Conservation (phyloP, 2,329 filamentous ascomycete genomes). For the Fusarium nodosum region DNA sequence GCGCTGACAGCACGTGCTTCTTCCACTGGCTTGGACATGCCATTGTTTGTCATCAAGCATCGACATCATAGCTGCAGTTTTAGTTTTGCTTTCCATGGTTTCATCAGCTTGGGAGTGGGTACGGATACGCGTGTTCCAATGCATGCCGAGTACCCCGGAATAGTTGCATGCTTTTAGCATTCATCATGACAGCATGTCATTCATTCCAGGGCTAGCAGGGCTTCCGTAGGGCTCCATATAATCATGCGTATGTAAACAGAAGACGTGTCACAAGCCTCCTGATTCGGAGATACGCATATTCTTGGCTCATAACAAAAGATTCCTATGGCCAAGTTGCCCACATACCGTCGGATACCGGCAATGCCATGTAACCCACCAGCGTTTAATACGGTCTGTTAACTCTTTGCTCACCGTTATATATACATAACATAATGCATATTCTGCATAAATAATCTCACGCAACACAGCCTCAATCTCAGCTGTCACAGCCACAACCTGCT, state of each 20-base stretch:
- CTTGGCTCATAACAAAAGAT: constrained; percentile 8
- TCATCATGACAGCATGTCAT: constrained; percentile 18
- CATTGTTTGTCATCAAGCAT: constrained; percentile 7
- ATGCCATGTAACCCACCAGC: neutral
- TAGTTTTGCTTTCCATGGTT: constrained; percentile 7
- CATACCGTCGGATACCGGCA: constrained; percentile 7
- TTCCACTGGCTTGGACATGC: constrained; percentile 18
- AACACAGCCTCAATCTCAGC: constrained; percentile 18
- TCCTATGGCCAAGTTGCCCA: constrained; percentile 2
- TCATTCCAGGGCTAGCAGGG: constrained; percentile 27
- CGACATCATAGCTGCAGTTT: constrained; percentile 28
- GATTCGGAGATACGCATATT: constrained; percentile 23
- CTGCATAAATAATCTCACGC: constrained; percentile 1
- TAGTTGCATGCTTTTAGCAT: constrained; percentile 10
- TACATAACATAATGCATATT: neutral
- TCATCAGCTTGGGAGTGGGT: constrained; percentile 14
- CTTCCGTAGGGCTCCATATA: constrained; percentile 18
- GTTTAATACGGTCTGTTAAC: constrained; percentile 13
- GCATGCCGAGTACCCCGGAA: constrained; percentile 32
- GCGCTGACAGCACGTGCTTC: constrained; percentile 13
- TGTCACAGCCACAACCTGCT: constrained; percentile 27
- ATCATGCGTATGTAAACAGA: neutral
- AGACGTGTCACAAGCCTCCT: constrained; percentile 26
- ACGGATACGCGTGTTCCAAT: constrained; percentile 3
- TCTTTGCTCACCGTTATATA: neutral